Evolutionary conservation across 1,284 basidiomycete species (phyloP).

Genomic region (Apiotrichum porosum): DNA sequence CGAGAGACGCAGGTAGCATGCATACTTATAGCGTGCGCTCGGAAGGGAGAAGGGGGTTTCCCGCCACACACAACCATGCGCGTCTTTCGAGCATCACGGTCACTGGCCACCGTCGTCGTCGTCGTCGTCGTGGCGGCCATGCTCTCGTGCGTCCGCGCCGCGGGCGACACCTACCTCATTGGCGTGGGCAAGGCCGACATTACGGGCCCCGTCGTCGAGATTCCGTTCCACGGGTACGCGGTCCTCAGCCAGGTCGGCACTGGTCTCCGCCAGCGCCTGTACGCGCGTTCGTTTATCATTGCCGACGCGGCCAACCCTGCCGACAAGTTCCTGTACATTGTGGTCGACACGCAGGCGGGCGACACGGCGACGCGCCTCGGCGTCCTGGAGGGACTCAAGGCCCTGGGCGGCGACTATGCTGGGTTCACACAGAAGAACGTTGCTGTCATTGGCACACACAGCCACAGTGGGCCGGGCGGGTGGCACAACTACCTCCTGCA

Average conservation of each 20-base stretch:
- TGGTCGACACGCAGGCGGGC: conserved; percentile 5
- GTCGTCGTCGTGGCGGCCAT: too few species aligned
- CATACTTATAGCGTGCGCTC: too few species aligned
- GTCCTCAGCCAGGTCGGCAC: conserved; percentile 8
- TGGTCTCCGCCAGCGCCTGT: conserved; percentile 9
- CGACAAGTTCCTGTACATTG: conserved; percentile 10
- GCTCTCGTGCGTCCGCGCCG: too few species aligned
- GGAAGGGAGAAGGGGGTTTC: too few species aligned
- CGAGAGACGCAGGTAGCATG: too few species aligned
- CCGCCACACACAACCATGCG: too few species aligned
- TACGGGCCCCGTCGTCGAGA: conserved; percentile 11
- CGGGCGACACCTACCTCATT: conserved; percentile 15
- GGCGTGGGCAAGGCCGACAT: conserved; percentile 16
- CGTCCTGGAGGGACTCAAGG: conserved; percentile 7
- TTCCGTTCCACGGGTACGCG: conserved; percentile 14
- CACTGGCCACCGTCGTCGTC: too few species aligned
- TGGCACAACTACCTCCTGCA: conserved; percentile 15
- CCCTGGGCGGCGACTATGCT: neutral
- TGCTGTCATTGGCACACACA: conserved; percentile 10
- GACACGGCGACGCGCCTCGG: conserved; percentile 10
- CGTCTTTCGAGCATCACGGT: too few species aligned
- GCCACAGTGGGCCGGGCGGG: conserved; percentile 12
- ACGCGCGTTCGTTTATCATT: conserved; percentile 13
- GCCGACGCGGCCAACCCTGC: neutral
- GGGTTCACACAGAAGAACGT: conserved; percentile 3